phyloP scores from a whole-genome alignment of 2,329 filamentous ascomycete species.

The Talaromyces sp. region DNA sequence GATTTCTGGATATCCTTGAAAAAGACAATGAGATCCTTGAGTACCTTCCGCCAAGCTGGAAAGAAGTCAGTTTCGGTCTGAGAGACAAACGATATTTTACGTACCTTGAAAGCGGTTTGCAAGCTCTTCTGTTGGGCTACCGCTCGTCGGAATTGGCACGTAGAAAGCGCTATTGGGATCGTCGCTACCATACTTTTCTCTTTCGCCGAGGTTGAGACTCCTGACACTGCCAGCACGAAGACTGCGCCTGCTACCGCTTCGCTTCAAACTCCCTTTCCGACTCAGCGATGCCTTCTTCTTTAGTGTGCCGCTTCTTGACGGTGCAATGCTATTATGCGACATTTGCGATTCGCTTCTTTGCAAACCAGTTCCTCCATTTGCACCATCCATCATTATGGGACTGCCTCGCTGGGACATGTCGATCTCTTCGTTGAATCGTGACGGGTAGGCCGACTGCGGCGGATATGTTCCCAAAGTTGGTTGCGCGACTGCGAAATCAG shows the following conservation, averaged over 20 bases:
- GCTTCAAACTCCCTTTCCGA: conserved; percentile 69
- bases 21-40: conserved; percentile 91
- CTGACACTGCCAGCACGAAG: conserved; percentile 81
- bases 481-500: conserved; percentile 36
- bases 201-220: conserved; percentile 71
- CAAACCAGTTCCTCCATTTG: conserved; percentile 25
- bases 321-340: conserved; percentile 41
- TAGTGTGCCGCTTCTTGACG: conserved; percentile 65
- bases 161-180: conserved; percentile 78
- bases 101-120: conserved; percentile 84
- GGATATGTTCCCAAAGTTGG: conserved; percentile 27
- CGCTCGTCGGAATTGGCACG: conserved; percentile 82
- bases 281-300: conserved; percentile 84
- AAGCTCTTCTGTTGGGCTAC: conserved; percentile 82
- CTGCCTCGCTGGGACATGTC: conserved; percentile 36
- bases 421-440: conserved; percentile 41
- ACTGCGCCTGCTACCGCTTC: conserved; percentile 76
- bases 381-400: conserved; percentile 30
- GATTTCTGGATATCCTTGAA: conserved; percentile 88
- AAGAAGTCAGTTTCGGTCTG: neutral
- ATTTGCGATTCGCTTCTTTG: conserved; percentile 42
- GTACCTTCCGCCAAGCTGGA: conserved; percentile 85
- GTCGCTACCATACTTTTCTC: conserved; percentile 55
- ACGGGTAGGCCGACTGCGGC: conserved; percentile 33
- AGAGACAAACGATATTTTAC: neutral